These are phyloP conservation scores for Batrachochytrium dendrobatidis DNA, from an alignment of 371 early-diverging fungal genomes.

Conservation along the genomic window DNA sequence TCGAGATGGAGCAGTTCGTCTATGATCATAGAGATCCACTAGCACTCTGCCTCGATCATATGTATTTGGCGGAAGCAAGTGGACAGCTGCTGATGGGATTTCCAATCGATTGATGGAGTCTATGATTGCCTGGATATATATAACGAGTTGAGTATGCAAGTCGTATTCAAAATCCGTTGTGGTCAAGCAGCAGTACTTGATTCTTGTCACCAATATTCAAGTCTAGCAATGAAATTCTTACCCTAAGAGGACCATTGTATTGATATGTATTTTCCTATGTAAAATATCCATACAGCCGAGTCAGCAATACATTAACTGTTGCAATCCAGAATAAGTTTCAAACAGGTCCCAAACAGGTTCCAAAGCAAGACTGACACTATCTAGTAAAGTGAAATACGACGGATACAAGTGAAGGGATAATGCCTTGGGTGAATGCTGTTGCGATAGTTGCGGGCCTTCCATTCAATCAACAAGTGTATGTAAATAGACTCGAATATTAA, in stretches of 20 bases:
- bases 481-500: too few species aligned
- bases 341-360: too few species aligned
- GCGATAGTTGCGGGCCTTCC: not conserved
- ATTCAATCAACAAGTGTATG: too few species aligned
- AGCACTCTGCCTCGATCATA: constrained; percentile 14
- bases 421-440: constrained; percentile 8
- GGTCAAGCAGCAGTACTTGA: too few species aligned
- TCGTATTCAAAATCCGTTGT: too few species aligned
- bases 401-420: constrained; percentile 19
- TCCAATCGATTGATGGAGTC: constrained; percentile 20
- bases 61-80: constrained; percentile 9
- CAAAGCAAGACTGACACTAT: constrained; percentile 7
- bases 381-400: constrained; percentile 24
- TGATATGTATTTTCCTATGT: constrained; percentile 23
- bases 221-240: too few species aligned
- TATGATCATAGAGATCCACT: constrained; percentile 1
- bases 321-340: too few species aligned
- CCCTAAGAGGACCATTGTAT: constrained; percentile 27
- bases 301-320: too few species aligned
- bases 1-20: not conserved
- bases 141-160: too few species aligned
- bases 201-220: too few species aligned
- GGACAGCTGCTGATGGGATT: constrained; percentile 12
- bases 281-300: not conserved
- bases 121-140: constrained; percentile 16